These are phyloP conservation scores for Begonia fuchsioides DNA, from an alignment of 306 rosid genomes.

Conservation along the genomic window DNA sequence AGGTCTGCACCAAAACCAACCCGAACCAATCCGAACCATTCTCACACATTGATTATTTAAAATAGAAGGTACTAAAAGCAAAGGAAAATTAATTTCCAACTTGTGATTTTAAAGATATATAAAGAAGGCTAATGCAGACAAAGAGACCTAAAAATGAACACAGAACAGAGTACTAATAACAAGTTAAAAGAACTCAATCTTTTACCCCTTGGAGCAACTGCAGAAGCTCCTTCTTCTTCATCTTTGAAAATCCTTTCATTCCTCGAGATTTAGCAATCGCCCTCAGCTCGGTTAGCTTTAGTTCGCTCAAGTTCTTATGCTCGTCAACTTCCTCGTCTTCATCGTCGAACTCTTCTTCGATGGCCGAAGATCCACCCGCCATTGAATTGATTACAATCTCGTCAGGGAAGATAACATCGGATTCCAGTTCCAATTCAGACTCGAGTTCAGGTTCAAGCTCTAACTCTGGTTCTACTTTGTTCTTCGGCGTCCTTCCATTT, in stretches of 20 bases:
- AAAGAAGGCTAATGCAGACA: too few relatives aligned
- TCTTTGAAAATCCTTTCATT: conserved; percentile 64
- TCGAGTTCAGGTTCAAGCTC: conserved; percentile 22
- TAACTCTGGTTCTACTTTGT: conserved; percentile 12
- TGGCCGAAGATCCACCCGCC: conserved; percentile 28
- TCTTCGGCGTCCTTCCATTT: conserved; percentile 20
- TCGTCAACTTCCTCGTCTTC: conserved; percentile 20
- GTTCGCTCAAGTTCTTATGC: conserved; percentile 36
- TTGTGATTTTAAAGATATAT: too few relatives aligned
- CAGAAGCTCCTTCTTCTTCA: conserved; percentile 72
- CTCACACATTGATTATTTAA: too few relatives aligned
- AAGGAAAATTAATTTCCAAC: too few relatives aligned
- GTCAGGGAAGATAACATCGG: conserved; percentile 13
- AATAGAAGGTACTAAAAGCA: too few relatives aligned
- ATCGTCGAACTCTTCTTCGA: conserved; percentile 22
- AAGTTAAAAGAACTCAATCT: too few relatives aligned
- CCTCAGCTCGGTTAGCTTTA: conserved; percentile 66
- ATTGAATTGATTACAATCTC: conserved; percentile 27
- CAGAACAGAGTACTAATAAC: too few relatives aligned
- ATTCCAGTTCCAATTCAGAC: conserved; percentile 1
- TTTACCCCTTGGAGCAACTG: conserved; percentile 25
- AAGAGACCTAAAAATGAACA: too few relatives aligned
- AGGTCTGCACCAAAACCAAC: too few relatives aligned
- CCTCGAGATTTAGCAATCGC: conserved; percentile 79
- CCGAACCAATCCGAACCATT: too few relatives aligned